Percentiles rank a stretch among this genome's conserved stretches.
These are phyloP conservation scores for Fusarium fujikuroi DNA, from an alignment of 2,329 filamentous ascomycete genomes.

Conservation along the genomic window DNA sequence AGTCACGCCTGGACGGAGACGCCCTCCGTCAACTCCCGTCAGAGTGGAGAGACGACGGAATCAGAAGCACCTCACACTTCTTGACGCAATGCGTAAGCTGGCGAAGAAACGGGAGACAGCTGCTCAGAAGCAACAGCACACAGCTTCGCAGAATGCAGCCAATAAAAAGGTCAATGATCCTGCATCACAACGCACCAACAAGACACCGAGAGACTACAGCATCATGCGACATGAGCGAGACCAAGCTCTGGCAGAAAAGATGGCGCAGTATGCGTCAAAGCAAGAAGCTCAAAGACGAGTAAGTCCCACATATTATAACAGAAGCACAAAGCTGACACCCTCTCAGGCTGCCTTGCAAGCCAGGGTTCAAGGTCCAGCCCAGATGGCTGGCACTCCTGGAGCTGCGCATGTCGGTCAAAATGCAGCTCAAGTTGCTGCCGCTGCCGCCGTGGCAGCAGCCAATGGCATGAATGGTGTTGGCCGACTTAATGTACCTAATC, in stretches of 20 bases:
- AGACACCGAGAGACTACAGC: constrained; percentile 92
- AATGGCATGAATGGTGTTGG: constrained; percentile 45
- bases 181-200: constrained; percentile 62
- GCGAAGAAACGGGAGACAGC: constrained; percentile 92
- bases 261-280: constrained; percentile 66
- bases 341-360: constrained; percentile 57
- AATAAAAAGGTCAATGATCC: constrained; percentile 83
- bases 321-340: constrained; percentile 42
- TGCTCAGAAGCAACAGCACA: constrained; percentile 89
- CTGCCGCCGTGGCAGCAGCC: constrained; percentile 41
- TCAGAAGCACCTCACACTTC: constrained; percentile 85
- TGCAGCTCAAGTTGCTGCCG: constrained; percentile 43
- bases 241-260: constrained; percentile 70
- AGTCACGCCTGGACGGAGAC: constrained; percentile 62
- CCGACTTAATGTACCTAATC: constrained; percentile 57
- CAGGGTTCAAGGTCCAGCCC: constrained; percentile 58
- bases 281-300: constrained; percentile 70
- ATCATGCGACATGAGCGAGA: constrained; percentile 89
- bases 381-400: constrained; percentile 57
- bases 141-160: constrained; percentile 78
- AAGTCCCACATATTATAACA: constrained; percentile 46
- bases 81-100: constrained; percentile 95
- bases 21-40: constrained; percentile 77
- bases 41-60: constrained; percentile 88
- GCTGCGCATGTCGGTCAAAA: constrained; percentile 47